Evolutionary conservation across 345 rosid genomes (phyloP).

Genomic region (Salix udensis): DNA sequence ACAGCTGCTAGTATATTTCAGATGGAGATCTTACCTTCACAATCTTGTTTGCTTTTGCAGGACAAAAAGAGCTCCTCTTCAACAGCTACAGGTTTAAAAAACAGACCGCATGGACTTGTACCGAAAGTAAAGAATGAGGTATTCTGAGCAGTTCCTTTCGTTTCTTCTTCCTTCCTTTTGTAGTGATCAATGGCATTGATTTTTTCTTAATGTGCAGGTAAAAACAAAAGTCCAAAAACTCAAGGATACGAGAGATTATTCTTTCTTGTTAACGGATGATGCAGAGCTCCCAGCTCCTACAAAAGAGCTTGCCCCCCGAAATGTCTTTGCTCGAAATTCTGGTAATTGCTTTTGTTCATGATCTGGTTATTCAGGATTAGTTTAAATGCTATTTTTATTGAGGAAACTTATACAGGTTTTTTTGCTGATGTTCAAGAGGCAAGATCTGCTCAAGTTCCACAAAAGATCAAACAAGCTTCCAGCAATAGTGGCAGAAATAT

Average conservation of each 20-base stretch:
- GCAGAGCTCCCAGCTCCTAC: constrained; percentile 57
- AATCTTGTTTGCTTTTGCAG: constrained; percentile 38
- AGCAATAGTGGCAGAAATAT: constrained; percentile 42
- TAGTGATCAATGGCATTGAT: not conserved
- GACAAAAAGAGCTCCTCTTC: constrained; percentile 46
- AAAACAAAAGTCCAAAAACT: constrained; percentile 60
- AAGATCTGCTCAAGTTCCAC: constrained; percentile 45
- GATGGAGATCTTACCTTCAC: constrained; percentile 1
- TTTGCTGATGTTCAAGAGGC: constrained; percentile 78
- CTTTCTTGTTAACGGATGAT: constrained; percentile 77
- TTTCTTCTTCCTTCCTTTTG: not conserved
- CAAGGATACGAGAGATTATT: constrained; percentile 81
- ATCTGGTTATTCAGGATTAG: constrained; percentile 24
- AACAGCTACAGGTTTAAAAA: constrained; percentile 32
- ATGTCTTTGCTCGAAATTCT: constrained; percentile 37
- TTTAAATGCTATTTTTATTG: constrained; percentile 47
- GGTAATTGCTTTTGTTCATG: constrained; percentile 43
- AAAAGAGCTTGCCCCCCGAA: constrained; percentile 45
- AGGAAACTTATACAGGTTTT: constrained; percentile 65
- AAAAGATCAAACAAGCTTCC: constrained; percentile 46
- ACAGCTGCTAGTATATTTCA: not conserved
- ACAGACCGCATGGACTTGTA: constrained; percentile 24
- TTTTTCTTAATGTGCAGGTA: constrained; percentile 33
- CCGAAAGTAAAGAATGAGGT: constrained; percentile 54
- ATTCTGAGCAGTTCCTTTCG: not conserved